A percentile compares a stretch with the other conserved stretches of the same genome.
Conservation (phyloP, 2,329 filamentous ascomycete genomes). For the Neurospora crassa region DNA sequence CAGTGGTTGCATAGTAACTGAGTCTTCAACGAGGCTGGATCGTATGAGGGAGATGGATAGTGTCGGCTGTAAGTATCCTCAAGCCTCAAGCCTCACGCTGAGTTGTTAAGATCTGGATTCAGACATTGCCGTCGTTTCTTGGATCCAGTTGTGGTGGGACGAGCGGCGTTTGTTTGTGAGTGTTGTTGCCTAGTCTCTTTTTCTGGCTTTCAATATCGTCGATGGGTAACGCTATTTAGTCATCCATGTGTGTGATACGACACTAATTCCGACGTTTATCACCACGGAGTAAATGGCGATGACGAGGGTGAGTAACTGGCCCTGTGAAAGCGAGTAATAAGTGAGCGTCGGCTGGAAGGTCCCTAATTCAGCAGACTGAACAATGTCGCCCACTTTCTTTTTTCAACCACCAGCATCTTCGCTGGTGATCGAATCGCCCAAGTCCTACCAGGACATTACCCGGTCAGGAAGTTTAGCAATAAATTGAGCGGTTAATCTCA, state of each 20-base stretch:
- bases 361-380: background rate
- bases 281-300: background rate
- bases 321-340: background rate
- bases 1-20: constrained; percentile 15
- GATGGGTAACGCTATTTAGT: background rate
- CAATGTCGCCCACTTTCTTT: background rate
- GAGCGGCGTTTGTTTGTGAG: background rate
- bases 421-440: background rate
- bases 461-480: background rate
- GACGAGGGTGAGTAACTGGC: background rate
- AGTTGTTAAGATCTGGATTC: background rate
- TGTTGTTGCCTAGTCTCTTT: background rate
- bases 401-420: background rate
- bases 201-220: background rate
- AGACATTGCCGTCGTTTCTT: background rate
- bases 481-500: background rate
- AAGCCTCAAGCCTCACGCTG: background rate
- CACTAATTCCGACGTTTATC: background rate
- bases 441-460: background rate
- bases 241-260: background rate
- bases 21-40: background rate
- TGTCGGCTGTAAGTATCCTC: background rate
- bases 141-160: background rate
- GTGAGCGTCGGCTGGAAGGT: background rate
- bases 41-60: background rate